Percentiles rank a stretch among this genome's conserved stretches.
These are phyloP conservation scores for Hyaloperonospora arabidopsidis DNA, from an alignment of 352 stramenopile genomes.

Conservation along the genomic window DNA sequence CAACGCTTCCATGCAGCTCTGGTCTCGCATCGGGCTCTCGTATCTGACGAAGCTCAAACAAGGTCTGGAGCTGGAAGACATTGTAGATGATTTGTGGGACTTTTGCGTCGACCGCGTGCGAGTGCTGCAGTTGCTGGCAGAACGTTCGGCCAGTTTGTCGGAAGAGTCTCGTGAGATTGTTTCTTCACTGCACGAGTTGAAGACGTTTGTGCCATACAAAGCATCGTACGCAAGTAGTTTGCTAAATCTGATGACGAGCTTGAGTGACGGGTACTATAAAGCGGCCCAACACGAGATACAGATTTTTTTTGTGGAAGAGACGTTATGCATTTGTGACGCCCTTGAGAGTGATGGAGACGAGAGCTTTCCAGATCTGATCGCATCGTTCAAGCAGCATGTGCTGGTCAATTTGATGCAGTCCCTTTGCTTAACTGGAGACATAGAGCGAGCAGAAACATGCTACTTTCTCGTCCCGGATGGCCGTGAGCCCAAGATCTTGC, in stretches of 20 bases:
- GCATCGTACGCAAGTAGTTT: conserved; percentile 30
- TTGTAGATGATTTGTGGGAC: conserved; percentile 75
- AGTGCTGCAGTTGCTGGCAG: conserved; percentile 32
- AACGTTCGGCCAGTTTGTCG: conserved; percentile 5
- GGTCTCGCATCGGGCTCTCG: conserved; percentile 55
- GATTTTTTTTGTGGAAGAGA: conserved; percentile 51
- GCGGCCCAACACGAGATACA: conserved; percentile 31
- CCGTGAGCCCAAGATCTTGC: conserved; percentile 28
- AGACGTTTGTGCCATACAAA: conserved; percentile 67
- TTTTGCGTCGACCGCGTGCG: conserved; percentile 61
- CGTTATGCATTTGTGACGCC: conserved; percentile 43
- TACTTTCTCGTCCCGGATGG: conserved; percentile 39
- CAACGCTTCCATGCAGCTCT: conserved; percentile 38
- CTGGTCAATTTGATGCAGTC: conserved; percentile 44
- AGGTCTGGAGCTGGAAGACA: conserved; percentile 56
- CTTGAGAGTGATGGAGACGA: conserved; percentile 34
- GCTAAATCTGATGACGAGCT: conserved; percentile 39
- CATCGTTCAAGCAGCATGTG: conserved; percentile 36
- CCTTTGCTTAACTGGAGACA: conserved; percentile 37
- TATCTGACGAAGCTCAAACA: conserved; percentile 59
- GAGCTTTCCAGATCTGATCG: conserved; percentile 15
- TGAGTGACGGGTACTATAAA: conserved; percentile 45
- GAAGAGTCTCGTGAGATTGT: conserved; percentile 29
- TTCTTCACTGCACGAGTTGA: conserved; percentile 57
- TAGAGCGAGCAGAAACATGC: conserved; percentile 54